phyloP scores from a whole-genome alignment of 2,329 filamentous ascomycete genomes.

The Pyrenochaeta sp. region DNA sequence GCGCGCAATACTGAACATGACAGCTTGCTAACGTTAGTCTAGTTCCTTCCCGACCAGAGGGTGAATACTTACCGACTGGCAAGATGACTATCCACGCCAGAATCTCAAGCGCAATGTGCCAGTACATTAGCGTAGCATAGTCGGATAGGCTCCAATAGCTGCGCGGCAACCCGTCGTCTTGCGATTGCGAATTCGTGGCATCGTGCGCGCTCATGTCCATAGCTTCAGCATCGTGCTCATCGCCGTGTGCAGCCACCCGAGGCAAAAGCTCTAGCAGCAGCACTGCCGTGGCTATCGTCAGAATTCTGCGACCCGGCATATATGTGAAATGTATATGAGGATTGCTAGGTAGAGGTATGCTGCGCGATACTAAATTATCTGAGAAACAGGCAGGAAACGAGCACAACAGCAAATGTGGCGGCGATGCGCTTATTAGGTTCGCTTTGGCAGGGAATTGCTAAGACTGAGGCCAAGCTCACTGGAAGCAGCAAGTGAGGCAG shows the following conservation, averaged over 20 bases:
- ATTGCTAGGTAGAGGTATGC: neutral
- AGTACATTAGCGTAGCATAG: constrained; percentile 66
- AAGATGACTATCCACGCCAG: constrained; percentile 76
- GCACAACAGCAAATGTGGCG: neutral
- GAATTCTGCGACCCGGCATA: constrained; percentile 35
- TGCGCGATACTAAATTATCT: constrained; percentile 1
- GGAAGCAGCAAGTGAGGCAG: constrained; percentile 16
- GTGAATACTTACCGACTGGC: constrained; percentile 69
- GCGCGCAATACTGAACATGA: constrained; percentile 84
- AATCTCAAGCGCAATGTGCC: constrained; percentile 75
- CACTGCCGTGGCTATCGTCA: constrained; percentile 43
- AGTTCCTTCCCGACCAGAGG: constrained; percentile 11
- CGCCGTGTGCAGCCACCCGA: constrained; percentile 53
- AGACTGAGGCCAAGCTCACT: constrained; percentile 5
- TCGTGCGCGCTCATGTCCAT: constrained; percentile 37
- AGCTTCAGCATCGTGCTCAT: constrained; percentile 40
- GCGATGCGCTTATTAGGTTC: constrained; percentile 4
- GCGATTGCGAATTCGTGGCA: constrained; percentile 23
- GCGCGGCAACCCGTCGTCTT: constrained; percentile 39
- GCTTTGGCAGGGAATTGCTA: constrained; percentile 7
- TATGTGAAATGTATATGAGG: constrained; percentile 18
- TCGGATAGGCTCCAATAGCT: constrained; percentile 69
- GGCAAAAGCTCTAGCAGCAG: constrained; percentile 53
- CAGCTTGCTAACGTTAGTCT: constrained; percentile 61
- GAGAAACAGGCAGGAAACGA: neutral